These are phyloP conservation scores for Musa troglodytarum DNA, from an alignment of 176 grass and related monocot genomes.

Conservation along the genomic window DNA sequence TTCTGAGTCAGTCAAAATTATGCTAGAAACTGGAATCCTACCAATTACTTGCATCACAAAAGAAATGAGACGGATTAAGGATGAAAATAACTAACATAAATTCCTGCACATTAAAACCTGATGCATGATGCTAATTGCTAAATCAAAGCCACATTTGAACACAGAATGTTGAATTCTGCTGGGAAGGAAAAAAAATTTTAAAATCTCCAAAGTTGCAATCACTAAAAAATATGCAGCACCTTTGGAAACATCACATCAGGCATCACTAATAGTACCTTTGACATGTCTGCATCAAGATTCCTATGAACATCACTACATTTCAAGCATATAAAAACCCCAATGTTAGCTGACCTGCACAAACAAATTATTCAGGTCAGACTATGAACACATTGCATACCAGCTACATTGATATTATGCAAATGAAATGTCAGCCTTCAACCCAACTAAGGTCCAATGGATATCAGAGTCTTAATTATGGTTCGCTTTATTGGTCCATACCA, in stretches of 20 bases:
- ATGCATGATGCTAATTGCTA: no score
- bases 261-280: conserved; percentile 50
- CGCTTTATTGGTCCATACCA: no score
- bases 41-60: no score
- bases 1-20: not conserved
- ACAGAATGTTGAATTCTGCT: not conserved
- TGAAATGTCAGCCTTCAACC: no score
- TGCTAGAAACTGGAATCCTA: no score
- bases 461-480: no score
- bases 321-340: conserved; percentile 97
- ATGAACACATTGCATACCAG: not conserved
- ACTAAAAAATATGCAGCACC: no score
- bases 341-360: conserved; percentile 74
- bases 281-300: conserved; percentile 78
- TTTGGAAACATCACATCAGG: conserved; percentile 6
- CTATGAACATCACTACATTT: conserved; percentile 97
- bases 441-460: not conserved
- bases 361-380: conserved; percentile 1
- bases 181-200: conserved; percentile 7
- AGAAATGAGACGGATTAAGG: no score
- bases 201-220: not conserved
- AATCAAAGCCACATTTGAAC: no score
- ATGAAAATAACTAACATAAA: no score
- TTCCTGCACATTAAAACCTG: no score
- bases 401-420: no score